A percentile compares a stretch with the other conserved stretches of the same genome.
Conservation (phyloP, 169 alveolate species). For the Plasmodium cynomolgi region DNA sequence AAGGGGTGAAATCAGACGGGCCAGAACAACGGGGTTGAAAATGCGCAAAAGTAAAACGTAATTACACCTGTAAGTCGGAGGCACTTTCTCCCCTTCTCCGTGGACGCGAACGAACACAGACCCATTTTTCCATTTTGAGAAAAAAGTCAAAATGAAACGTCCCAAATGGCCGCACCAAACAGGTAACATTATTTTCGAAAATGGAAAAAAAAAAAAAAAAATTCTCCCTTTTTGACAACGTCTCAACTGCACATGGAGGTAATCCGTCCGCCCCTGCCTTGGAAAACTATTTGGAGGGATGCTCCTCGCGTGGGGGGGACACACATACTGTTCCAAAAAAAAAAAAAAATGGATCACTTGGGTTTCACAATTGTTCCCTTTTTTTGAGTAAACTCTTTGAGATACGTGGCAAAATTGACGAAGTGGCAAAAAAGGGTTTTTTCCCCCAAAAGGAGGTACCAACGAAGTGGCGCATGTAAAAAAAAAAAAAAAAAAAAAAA, state of each 20-base stretch:
- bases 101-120: background rate
- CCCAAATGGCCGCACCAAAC: background rate
- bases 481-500: too few species aligned
- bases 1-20: background rate
- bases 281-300: too few species aligned
- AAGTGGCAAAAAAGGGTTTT: background rate
- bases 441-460: too few species aligned
- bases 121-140: background rate
- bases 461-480: too few species aligned
- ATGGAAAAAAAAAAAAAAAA: too few species aligned
- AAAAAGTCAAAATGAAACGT: background rate
- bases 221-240: too few species aligned
- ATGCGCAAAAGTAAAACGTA: background rate
- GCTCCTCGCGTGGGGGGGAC: too few species aligned
- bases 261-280: too few species aligned
- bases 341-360: background rate
- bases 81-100: background rate
- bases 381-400: background rate
- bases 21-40: background rate
- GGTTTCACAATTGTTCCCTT: background rate
- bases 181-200: background rate
- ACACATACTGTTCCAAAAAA: too few species aligned
- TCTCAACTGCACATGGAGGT: too few species aligned
- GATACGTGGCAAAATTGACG: background rate
- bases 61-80: background rate